Conservation (phyloP, 1,284 basidiomycete genomes). For the Malassezia pachydermatis region DNA sequence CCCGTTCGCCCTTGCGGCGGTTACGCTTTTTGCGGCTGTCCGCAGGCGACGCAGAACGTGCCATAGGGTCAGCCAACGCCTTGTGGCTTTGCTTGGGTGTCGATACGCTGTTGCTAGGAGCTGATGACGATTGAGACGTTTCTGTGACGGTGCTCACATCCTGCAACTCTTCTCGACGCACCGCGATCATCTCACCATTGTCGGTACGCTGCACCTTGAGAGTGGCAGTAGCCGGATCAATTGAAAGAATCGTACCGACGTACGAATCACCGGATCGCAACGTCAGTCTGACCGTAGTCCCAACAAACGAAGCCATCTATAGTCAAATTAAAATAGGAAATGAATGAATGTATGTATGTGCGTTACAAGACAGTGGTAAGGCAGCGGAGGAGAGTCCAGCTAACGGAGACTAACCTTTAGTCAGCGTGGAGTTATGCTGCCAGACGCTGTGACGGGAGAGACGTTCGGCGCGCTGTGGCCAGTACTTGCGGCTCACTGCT, state of each 20-base stretch:
- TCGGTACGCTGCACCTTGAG: slow-evolving; percentile 4
- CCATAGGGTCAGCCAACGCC: not conserved
- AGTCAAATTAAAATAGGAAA: too few relatives aligned
- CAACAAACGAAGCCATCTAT: slow-evolving; percentile 13
- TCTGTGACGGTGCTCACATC: slow-evolving; percentile 11
- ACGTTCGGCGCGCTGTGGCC: too few relatives aligned
- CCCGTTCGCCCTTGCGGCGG: not conserved
- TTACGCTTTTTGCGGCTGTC: slow-evolving; percentile 2
- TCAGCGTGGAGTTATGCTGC: too few relatives aligned
- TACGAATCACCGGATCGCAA: slow-evolving; percentile 8
- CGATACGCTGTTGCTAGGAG: not conserved
- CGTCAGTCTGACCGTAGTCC: slow-evolving; percentile 10
- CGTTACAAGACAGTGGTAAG: too few relatives aligned
- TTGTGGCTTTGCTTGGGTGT: too few relatives aligned
- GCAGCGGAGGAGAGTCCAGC: too few relatives aligned
- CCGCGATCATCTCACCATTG: not conserved
- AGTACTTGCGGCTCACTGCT: too few relatives aligned
- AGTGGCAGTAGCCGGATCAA: slow-evolving; percentile 7
- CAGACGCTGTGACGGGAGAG: too few relatives aligned
- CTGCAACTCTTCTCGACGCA: slow-evolving; percentile 14
- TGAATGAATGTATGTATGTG: too few relatives aligned
- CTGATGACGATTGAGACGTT: not conserved
- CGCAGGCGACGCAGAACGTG: not conserved
- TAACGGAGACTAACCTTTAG: too few relatives aligned
- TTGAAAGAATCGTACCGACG: slow-evolving; percentile 1